Evolutionary conservation across 2,329 filamentous ascomycete genomes (phyloP), one percentile per base, ranked within the genome.

Genomic region (Alternaria hordeiaustralica): DNA sequence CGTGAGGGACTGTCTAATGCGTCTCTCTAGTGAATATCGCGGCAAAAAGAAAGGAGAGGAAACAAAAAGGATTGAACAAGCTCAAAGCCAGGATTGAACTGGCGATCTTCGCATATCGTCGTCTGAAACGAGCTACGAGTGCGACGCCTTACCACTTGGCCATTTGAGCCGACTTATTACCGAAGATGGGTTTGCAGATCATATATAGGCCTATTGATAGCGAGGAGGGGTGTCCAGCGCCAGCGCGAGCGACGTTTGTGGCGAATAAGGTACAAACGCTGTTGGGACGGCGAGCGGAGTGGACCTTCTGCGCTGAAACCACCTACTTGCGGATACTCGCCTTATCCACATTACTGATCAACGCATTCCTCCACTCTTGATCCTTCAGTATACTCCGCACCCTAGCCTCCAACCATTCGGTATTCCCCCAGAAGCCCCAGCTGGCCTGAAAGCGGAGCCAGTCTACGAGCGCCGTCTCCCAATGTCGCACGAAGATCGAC

Each of bases 391-490:
- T 75, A 30, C 49, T 67, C 5, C 76, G 60, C 2, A 74, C 77
- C 15, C 77, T 67, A 46, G 76, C 75, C 36, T 78, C 77, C 20
- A 79, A 60, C 77, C 77, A 79, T 45, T 75, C 71, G 0, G 75
- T 78, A 20, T 79, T 78, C 1, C 77, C 77, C 77, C 77, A 79
- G 41, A 79, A 78, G 1, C 77, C 77, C 77, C 77, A 79, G 21
- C 78, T 78, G 3, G 79, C 79, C 55, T 82, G 80, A 44, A 82
- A 82, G 5, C 80, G 65, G 30, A 89, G 83, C 89, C 89, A 92
- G 71, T 92, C 89, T 0, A 91, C 88, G 4, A 91, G 75, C 0
- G 89, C 89, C 4, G 84, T 85, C 74, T 92, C 88, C 88, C 89
- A 91, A 68, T 92, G 89, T 20, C 84, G 77, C 6, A 84, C 72